These are phyloP conservation scores for Lotus japonicus DNA, from an alignment of 306 rosid genomes.

Conservation along the genomic window DNA sequence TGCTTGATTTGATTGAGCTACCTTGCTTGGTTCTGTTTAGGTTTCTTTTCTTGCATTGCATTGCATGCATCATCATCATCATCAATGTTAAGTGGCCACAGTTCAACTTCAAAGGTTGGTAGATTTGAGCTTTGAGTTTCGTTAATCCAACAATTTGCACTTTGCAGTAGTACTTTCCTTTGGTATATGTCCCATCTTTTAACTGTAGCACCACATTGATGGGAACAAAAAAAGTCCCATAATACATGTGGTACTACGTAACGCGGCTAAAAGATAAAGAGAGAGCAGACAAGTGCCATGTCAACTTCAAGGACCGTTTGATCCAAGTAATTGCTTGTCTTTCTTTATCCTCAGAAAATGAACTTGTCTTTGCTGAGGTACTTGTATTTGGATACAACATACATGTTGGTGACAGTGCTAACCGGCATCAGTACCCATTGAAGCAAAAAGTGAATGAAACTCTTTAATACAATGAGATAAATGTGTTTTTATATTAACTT, in stretches of 20 bases:
- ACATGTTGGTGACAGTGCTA: too few species aligned
- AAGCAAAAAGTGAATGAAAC: too few species aligned
- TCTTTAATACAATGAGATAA: too few species aligned
- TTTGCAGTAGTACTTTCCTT: slow-evolving; percentile 13
- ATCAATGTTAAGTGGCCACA: slow-evolving; percentile 58
- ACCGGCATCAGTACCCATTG: too few species aligned
- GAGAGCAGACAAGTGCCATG: slow-evolving; percentile 14
- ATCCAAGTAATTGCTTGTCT: background rate
- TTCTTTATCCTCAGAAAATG: background rate
- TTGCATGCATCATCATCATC: slow-evolving; percentile 37
- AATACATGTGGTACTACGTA: slow-evolving; percentile 27
- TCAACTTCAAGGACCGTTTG: slow-evolving; percentile 10
- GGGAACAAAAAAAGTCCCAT: slow-evolving; percentile 14
- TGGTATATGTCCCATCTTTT: slow-evolving; percentile 30
- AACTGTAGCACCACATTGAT: slow-evolving; percentile 29
- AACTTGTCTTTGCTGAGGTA: too few species aligned
- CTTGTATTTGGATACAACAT: too few species aligned
- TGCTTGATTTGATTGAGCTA: slow-evolving; percentile 34
- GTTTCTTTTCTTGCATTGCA: slow-evolving; percentile 39
- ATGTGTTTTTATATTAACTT: too few species aligned
- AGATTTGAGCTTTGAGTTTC: slow-evolving; percentile 25
- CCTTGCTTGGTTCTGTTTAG: slow-evolving; percentile 34
- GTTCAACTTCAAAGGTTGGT: slow-evolving; percentile 40
- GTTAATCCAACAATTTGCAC: slow-evolving; percentile 36
- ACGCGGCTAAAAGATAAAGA: slow-evolving; percentile 9